These are phyloP conservation scores for Amylostereum areolatum DNA, from an alignment of 1,284 basidiomycete species.

Conservation along the genomic window DNA sequence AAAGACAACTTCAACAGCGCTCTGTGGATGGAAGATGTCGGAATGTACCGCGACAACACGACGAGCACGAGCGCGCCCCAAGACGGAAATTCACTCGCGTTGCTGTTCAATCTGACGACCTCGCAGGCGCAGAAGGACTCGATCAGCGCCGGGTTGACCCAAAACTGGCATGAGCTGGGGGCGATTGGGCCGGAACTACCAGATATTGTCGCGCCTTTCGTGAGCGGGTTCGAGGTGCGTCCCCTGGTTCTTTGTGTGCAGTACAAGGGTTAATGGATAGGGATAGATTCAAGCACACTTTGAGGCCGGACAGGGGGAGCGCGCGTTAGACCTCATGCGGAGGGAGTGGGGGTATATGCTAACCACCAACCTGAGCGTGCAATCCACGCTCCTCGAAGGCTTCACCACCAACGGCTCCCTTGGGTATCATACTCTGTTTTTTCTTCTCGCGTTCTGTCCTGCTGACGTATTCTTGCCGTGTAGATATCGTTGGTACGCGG, in stretches of 20 bases:
- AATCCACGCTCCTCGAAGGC: constrained; percentile 46
- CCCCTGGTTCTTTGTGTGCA: not conserved
- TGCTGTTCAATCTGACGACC: constrained; percentile 42
- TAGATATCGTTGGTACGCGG: constrained; percentile 38
- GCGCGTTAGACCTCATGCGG: constrained; percentile 41
- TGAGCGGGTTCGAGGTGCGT: constrained; percentile 18
- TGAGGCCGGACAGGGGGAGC: constrained; percentile 37
- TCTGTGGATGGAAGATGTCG: constrained; percentile 36
- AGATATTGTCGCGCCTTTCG: constrained; percentile 34
- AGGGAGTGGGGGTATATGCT: constrained; percentile 52
- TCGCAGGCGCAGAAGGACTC: constrained; percentile 31
- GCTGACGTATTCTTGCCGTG: not conserved
- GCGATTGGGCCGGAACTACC: constrained; percentile 44
- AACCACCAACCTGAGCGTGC: constrained; percentile 43
- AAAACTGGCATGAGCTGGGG: constrained; percentile 44
- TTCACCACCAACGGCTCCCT: constrained; percentile 46
- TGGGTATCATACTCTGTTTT: constrained; percentile 25
- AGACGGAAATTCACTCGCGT: constrained; percentile 45
- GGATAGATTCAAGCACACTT: constrained; percentile 45
- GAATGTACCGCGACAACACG: constrained; percentile 42
- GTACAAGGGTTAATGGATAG: not conserved
- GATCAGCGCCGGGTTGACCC: constrained; percentile 36
- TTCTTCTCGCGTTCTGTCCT: not conserved
- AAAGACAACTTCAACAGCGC: constrained; percentile 36
- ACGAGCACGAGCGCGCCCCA: constrained; percentile 39